Evolutionary conservation across 148 eudicot genomes (phyloP).

Genomic region (Fagopyrum esculentum): DNA sequence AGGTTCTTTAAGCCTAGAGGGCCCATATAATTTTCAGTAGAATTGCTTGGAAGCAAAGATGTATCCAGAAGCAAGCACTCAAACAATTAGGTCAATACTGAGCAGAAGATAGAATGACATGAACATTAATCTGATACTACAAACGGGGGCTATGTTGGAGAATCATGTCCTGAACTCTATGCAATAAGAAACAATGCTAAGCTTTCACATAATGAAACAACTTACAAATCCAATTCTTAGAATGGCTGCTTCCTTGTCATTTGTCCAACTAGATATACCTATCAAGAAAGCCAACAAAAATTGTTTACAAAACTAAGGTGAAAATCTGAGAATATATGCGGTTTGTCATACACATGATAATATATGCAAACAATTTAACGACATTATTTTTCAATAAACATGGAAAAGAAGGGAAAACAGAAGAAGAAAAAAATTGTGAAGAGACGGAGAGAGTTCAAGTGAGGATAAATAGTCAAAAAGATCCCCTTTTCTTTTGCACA

Average conservation of each 20-base stretch:
- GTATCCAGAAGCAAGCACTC: not conserved
- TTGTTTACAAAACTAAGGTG: not conserved
- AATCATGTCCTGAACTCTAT: not conserved
- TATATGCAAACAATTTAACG: not conserved
- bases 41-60: not conserved
- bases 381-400: not conserved
- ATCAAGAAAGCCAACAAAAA: conserved; percentile 2
- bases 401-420: not conserved
- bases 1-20: not conserved
- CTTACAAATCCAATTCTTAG: conserved; percentile 81
- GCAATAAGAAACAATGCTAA: conserved; percentile 1
- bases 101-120: not conserved
- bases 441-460: not conserved
- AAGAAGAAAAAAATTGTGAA: not conserved
- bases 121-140: not conserved
- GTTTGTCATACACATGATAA: not conserved
- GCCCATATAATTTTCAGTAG: not conserved
- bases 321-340: not conserved
- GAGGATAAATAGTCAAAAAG: not conserved
- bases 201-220: conserved; percentile 7
- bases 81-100: not conserved
- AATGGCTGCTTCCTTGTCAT: conserved; percentile 63
- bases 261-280: conserved; percentile 53
- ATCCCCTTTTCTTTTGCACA: not conserved
- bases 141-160: not conserved